Evolutionary conservation across 179 eudicot species (phyloP).

Genomic region (Spergularia azorica): DNA sequence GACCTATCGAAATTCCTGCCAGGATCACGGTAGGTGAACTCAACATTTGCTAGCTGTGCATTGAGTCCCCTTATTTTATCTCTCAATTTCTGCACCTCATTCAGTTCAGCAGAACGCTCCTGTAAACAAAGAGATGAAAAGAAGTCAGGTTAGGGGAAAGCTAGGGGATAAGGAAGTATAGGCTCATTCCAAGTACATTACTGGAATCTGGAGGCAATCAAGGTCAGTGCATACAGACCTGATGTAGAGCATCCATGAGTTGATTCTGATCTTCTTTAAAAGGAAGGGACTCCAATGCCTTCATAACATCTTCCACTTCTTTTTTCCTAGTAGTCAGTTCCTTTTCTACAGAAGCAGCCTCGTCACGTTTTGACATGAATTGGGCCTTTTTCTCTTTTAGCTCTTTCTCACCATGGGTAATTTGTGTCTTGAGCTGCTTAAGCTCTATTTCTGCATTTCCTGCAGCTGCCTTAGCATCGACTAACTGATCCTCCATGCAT

Average conservation of each 20-base stretch:
- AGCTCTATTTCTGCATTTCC: slow-evolving; percentile 85
- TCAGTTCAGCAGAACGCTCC: slow-evolving; percentile 75
- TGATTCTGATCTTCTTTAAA: slow-evolving; percentile 64
- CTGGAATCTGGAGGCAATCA: background rate
- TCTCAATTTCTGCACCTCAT: slow-evolving; percentile 70
- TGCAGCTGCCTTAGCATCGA: slow-evolving; percentile 88
- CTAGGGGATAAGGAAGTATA: too few species aligned
- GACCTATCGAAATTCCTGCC: slow-evolving; percentile 79
- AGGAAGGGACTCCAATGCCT: slow-evolving; percentile 62
- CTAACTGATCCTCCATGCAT: slow-evolving; percentile 94
- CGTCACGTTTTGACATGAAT: slow-evolving; percentile 67
- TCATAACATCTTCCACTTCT: slow-evolving; percentile 65
- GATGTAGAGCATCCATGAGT: slow-evolving; percentile 66
- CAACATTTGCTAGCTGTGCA: slow-evolving; percentile 70
- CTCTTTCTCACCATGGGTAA: slow-evolving; percentile 78
- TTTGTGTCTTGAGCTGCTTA: slow-evolving; percentile 82
- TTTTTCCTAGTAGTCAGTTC: slow-evolving; percentile 64
- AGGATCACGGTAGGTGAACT: slow-evolving; percentile 82
- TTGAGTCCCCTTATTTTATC: slow-evolving; percentile 66
- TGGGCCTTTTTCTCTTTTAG: slow-evolving; percentile 69
- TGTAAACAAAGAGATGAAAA: slow-evolving; percentile 28
- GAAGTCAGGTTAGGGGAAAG: slow-evolving; percentile 5
- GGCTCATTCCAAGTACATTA: background rate
- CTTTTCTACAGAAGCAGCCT: slow-evolving; percentile 79
- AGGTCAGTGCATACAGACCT: slow-evolving; percentile 41